Evolutionary conservation across 768 basidiomycete genomes (phyloP).

Genomic region (Suillus placidus): DNA sequence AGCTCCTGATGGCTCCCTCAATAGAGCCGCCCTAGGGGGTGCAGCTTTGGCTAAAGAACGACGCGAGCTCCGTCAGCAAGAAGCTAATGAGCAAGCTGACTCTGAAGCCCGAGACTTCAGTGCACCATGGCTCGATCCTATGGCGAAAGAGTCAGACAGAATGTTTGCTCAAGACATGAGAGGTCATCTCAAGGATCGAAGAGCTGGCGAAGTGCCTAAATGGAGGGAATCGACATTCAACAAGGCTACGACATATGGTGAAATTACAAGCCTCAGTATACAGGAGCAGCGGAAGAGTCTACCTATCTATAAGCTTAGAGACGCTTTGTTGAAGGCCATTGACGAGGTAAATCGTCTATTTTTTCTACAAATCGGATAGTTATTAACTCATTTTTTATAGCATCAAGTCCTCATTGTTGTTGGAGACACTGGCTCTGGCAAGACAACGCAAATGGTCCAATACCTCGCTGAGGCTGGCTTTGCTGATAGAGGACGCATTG

Average conservation of each 20-base stretch:
- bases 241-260: constrained; percentile 94
- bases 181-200: constrained; percentile 79
- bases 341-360: constrained; percentile 64
- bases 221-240: constrained; percentile 95
- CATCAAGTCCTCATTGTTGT: constrained; percentile 97
- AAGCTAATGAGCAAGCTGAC: constrained; percentile 92
- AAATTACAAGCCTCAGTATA: constrained; percentile 86
- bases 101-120: constrained; percentile 93
- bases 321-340: constrained; percentile 87
- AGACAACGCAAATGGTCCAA: constrained; percentile 99
- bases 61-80: constrained; percentile 90
- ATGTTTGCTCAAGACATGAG: constrained; percentile 93
- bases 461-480: constrained; percentile 95
- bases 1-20: constrained; percentile 96
- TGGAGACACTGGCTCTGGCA: constrained; percentile 98
- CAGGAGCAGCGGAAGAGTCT: constrained; percentile 91
- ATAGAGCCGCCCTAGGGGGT: constrained; percentile 92
- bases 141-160: constrained; percentile 85
- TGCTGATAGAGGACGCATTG: constrained; percentile 88
- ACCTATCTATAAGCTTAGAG: constrained; percentile 94
- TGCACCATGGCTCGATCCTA: constrained; percentile 97
- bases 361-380: constrained; percentile 3
- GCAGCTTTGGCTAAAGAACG: constrained; percentile 94
- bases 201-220: constrained; percentile 77
- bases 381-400: constrained; percentile 24